Evolutionary conservation across 208 protist species (phyloP), one percentile per base, ranked within the genome.

Genomic region (Porcisia hertigi): DNA sequence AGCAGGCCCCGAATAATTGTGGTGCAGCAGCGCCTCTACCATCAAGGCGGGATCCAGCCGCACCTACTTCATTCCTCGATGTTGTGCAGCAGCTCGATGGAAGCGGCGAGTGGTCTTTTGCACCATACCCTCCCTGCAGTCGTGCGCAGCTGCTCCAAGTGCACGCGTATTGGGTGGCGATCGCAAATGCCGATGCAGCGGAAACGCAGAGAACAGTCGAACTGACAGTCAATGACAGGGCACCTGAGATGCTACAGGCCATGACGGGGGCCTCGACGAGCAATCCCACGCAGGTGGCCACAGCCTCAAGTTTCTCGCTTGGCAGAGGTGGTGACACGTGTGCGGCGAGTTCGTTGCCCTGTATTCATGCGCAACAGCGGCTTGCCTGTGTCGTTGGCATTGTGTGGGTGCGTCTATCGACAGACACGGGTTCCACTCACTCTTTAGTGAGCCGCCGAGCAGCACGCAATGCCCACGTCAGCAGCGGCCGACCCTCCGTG

Each of bases 71-170:
- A 4, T 75, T 76, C 52, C 14, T 49, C 0, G 72, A 77, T n/a
- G 73, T 81, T 8, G 81, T 81, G 9, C 58, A 78, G 25, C 58
- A 75, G 55, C 69, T 85, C 9, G 30, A 69, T 43, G 59, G 36
- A 14, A 43, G 20, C 25, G 49, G 8, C 4, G 55, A 39, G 5
- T 80, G 79, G 77, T 71, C 70, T 5, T 91, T 90, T 65, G 69
- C 67, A 23, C 92, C 92, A 54, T 96, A 96, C 71, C 92, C 89
- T 3, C 52, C 66, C 20, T 93, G 88, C 80, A 77, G 81, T n/a
- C 79, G 71, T 20, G 49, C 57, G 0, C 86, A 92, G 66, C 79
- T 96, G 60, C 66, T 75, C 60, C 80, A 88, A 54, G 81, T 94
- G 23, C 64, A 92, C 69, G 58, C 83, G 0, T 96, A 85, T 66